Percentiles rank a stretch among this genome's conserved stretches.
phyloP scores from a whole-genome alignment of 805 yeast genomes.

The Kazachstania africana region DNA sequence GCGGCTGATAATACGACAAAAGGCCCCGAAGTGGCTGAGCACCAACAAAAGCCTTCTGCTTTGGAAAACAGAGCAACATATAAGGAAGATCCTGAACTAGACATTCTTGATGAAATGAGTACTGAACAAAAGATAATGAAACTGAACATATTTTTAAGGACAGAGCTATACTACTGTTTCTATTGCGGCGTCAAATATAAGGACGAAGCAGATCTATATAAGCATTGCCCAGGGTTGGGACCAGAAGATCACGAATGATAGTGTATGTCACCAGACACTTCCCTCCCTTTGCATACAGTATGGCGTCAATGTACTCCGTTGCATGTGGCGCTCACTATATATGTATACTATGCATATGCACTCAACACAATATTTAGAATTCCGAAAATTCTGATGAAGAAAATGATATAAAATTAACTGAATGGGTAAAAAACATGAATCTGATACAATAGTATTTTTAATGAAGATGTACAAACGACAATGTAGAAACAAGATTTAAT shows the following conservation, averaged over 20 bases:
- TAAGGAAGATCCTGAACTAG: slow-evolving; percentile 24
- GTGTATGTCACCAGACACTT: neutral
- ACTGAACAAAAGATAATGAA: slow-evolving; percentile 22
- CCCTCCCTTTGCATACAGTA: neutral
- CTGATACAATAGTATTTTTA: no score
- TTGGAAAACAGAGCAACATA: no score
- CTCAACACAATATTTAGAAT: no score
- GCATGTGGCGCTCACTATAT: no score
- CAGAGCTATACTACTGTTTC: slow-evolving; percentile 34
- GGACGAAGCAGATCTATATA: slow-evolving; percentile 28
- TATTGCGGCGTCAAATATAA: slow-evolving; percentile 37
- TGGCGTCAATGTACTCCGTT: no score
- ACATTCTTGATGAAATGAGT: slow-evolving; percentile 18
- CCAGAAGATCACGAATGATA: slow-evolving; percentile 32
- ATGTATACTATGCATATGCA: neutral
- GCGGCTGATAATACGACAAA: slow-evolving; percentile 1
- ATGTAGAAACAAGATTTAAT: no score
- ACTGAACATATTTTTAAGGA: slow-evolving; percentile 31
- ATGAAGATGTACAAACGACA: no score
- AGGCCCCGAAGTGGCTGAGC: neutral
- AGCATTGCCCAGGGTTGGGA: slow-evolving; percentile 38
- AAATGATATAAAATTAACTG: no score
- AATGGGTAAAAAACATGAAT: no score
- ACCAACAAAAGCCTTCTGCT: neutral
- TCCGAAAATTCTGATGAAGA: no score